Base-by-base conservation (phyloP, 495 filamentous ascomycete genomes). In the Neurospora sublineolata region DNA sequence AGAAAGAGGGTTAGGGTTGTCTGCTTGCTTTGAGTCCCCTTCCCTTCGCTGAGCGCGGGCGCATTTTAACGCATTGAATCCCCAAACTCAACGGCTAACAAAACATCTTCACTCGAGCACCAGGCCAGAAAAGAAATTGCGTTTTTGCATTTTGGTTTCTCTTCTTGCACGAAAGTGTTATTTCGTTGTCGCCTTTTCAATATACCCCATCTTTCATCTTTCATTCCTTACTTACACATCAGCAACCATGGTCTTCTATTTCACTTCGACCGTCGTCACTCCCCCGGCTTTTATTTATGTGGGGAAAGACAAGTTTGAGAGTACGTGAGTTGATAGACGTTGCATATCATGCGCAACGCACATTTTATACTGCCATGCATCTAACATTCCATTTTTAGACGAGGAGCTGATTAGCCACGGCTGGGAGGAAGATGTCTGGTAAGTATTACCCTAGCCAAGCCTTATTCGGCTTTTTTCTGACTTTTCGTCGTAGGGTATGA, bases 281-380 rank as follows among this genome's bases (percentile, higher is more conserved):
- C 84, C 90, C 23, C 90, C 96, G 2, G 95, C 94, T 33, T 93
- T 89, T 75, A 89, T 98, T 74, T 99, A 98, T 78, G 92, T 97
- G 38, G 95, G 95, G 78, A 99, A 98, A 83, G 95, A 99, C 85
- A 99, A 99, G 83, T 93, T 97, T 72, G 95, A 99, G 83, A 99
- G 95, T 97, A 86, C 76, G 90, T 74, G n/a, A 41, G 27, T 3
- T 14, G 9, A 60, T 33, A 14, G 52, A 33, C 16, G 12, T 7
- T 60, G 27, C 52, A 33, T 9, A 60, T 60, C 42, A 46, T 20
- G 20, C 42, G 3, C 8, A 44, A 20, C 27, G 3, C 20, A 33
- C 60, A 60, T 67, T 41, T 39, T 12, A 20, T 18, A 60, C 72
- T 69, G 76, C 80, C 70, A 76, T 42, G 3, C 14, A 42, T 18